These are phyloP conservation scores for Trametes elegans DNA, from an alignment of 768 basidiomycete species.

Conservation along the genomic window DNA sequence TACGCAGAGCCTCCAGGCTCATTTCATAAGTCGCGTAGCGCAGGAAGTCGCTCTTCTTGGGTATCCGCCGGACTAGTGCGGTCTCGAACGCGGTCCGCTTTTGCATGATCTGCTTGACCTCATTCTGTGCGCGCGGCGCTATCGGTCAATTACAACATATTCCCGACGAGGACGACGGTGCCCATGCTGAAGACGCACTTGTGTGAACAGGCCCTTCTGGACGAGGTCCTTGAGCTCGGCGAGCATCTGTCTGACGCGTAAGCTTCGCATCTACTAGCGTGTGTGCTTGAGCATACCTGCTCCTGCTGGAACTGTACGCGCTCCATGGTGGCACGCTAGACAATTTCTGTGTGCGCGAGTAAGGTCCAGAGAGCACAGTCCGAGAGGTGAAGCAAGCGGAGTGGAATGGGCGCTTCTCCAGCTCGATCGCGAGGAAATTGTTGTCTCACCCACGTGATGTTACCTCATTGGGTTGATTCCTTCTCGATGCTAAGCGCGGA, in stretches of 20 bases:
- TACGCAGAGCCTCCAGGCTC: slow-evolving; percentile 75
- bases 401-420: slow-evolving; percentile 1
- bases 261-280: neutral
- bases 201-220: slow-evolving; percentile 80
- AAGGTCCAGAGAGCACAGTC: neutral
- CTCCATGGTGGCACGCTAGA: slow-evolving; percentile 60
- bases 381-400: neutral
- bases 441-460: slow-evolving; percentile 9
- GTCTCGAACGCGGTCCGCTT: slow-evolving; percentile 83
- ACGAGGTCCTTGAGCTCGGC: slow-evolving; percentile 91
- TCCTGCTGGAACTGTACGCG: slow-evolving; percentile 92
- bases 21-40: slow-evolving; percentile 93
- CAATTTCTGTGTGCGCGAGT: neutral
- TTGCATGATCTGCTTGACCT: slow-evolving; percentile 82
- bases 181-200: slow-evolving; percentile 43
- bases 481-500: neutral
- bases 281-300: slow-evolving; percentile 48
- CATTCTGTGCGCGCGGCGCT: slow-evolving; percentile 44
- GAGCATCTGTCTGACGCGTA: slow-evolving; percentile 65
- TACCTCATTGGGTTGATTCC: neutral
- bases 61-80: slow-evolving; percentile 76
- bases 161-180: neutral
- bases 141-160: slow-evolving; percentile 12
- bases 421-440: slow-evolving; percentile 5
- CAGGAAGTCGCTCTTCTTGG: slow-evolving; percentile 85